Evolutionary conservation across 1,284 basidiomycete species (phyloP), one percentile per base, ranked within the genome.

Genomic region (Ceratobasidium papillatum): DNA sequence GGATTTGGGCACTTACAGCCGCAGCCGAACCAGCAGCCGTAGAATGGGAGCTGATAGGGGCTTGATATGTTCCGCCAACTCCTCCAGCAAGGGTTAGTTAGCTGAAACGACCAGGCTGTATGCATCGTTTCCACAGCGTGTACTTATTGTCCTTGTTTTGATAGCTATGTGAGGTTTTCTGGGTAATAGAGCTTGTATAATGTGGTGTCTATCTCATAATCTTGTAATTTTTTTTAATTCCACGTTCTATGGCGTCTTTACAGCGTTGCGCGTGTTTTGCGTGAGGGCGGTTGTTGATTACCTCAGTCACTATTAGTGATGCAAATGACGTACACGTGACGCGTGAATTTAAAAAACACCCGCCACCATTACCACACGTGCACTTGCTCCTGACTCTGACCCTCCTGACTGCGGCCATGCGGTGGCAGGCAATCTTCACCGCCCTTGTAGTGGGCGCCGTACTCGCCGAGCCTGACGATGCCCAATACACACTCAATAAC

Each of bases 291-390:
- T 7, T 17, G 9, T 27, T 12, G 52, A 4, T 56, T 30, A 56
- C 52, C 11, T 47, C 38, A 7, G 38, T 11, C 12, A 47, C n/a
- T 8, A 14, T 47, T 47, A 47, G 49, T 3, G 49, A 11, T 27
- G 38, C 19, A 32, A n/a, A 41, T 66, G 64, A 66, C 64, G 47
- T 27, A 69, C 68, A 59, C 52, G 68, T 71, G 68, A 71, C 56
- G 68, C 54, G 41, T 8, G 30, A 12, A 14, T 11, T 59, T 71
- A 19, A 38, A 61, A 30, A 59, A 27, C 34, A 56, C 27, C 19
- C 54, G 41, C 68, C 68, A 34, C 65, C 34, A 38, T 27, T 17
- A 27, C 8, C 49, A 12, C 36, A 25, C 32, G 41, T 71, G 52
- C 14, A 25, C 32, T 56, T 71, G 52, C 14, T 32, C 19, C 30